Evolutionary conservation across 2,329 filamentous ascomycete genomes (phyloP).

Genomic region (Aspergillus quadricinctus): DNA sequence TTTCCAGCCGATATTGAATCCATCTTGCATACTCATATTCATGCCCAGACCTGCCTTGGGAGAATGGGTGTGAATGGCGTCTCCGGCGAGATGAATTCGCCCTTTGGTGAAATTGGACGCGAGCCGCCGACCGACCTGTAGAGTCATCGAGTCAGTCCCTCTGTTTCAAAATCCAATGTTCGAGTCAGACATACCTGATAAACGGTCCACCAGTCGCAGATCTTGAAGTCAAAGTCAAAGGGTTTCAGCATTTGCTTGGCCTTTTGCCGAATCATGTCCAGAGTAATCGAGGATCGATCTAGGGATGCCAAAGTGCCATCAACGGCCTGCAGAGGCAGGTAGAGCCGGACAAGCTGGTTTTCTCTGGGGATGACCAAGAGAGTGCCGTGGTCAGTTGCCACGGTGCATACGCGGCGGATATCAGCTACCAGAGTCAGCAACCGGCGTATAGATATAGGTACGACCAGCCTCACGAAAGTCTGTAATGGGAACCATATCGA

Average conservation of each 20-base stretch:
- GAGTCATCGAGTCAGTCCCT: neutral
- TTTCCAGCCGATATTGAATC: conserved; percentile 55
- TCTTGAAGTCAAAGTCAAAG: conserved; percentile 4
- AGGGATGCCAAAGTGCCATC: neutral
- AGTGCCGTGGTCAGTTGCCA: conserved; percentile 54
- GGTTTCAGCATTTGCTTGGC: conserved; percentile 4
- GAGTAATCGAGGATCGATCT: conserved; percentile 7
- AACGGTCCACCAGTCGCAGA: conserved; percentile 13
- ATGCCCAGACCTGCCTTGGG: conserved; percentile 9
- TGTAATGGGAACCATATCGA: conserved; percentile 49
- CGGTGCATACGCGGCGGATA: conserved; percentile 49
- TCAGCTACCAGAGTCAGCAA: conserved; percentile 34
- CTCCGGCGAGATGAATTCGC: conserved; percentile 7
- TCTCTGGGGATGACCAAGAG: conserved; percentile 62
- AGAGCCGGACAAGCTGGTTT: conserved; percentile 26
- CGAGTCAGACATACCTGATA: conserved; percentile 1
- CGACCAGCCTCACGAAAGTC: conserved; percentile 44
- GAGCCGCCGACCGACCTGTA: conserved; percentile 8
- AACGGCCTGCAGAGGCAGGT: conserved; percentile 6
- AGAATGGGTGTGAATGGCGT: conserved; percentile 10
- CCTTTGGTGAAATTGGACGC: conserved; percentile 7
- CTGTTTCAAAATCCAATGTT: neutral
- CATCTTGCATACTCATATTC: conserved; percentile 44
- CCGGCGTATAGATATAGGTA: neutral
- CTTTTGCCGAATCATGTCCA: conserved; percentile 5